Percentiles rank a stretch among this genome's conserved stretches.
These are phyloP conservation scores for Eimeria zaria DNA, from an alignment of 169 alveolate species.

Conservation along the genomic window DNA sequence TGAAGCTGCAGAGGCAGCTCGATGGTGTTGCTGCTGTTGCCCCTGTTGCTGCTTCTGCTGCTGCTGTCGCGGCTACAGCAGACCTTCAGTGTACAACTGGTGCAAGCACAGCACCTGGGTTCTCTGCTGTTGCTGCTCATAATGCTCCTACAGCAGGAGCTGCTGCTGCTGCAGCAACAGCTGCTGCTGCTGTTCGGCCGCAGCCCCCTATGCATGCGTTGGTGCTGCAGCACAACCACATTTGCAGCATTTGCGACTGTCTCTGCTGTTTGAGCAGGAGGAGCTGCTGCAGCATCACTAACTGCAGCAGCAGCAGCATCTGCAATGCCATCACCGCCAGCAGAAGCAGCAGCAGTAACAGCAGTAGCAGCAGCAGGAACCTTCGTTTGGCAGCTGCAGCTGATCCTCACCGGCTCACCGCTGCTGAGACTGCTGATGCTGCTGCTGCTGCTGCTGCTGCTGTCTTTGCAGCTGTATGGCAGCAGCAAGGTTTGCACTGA, in stretches of 20 bases:
- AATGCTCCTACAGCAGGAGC: too few relatives aligned
- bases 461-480: not conserved
- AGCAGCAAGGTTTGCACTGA: too few relatives aligned
- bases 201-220: not conserved
- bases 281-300: not conserved
- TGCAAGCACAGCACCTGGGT: not conserved
- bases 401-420: not conserved
- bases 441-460: constrained; percentile 18
- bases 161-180: not conserved
- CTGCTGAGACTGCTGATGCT: not conserved
- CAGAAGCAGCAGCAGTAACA: not conserved
- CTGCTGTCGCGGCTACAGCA: not conserved
- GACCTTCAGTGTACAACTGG: not conserved
- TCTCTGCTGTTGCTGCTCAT: not conserved
- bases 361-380: not conserved
- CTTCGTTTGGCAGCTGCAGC: not conserved
- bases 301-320: not conserved
- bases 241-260: not conserved
- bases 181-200: constrained; percentile 3
- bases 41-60: constrained; percentile 19
- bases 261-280: not conserved
- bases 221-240: constrained; percentile 22
- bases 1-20: not conserved
- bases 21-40: not conserved
- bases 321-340: not conserved